phyloP scores from a whole-genome alignment of 345 rosid species.

The Eucalyptus leucophloia region DNA sequence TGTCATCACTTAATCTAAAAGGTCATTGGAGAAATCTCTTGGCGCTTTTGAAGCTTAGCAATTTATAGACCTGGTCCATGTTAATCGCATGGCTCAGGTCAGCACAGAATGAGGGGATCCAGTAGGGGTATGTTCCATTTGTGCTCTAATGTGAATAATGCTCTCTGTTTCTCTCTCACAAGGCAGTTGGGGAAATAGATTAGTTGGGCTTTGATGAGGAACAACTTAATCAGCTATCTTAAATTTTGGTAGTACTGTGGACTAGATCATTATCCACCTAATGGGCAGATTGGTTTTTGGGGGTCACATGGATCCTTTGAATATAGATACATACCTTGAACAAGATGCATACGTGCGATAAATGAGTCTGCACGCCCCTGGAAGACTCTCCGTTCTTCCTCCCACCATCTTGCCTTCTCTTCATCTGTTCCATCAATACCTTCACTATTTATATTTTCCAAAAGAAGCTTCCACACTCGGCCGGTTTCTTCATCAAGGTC shows the following conservation, averaged over 20 bases:
- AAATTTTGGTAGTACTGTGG: neutral
- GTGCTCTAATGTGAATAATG: neutral
- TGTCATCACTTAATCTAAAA: neutral
- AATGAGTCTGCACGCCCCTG: slow-evolving; percentile 77
- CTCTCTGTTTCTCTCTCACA: neutral
- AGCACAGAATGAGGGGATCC: neutral
- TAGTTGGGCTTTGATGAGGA: neutral
- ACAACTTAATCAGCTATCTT: neutral
- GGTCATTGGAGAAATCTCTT: neutral
- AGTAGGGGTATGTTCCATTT: neutral
- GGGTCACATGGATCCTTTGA: neutral
- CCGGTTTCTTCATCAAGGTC: slow-evolving; percentile 79
- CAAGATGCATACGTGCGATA: slow-evolving; percentile 93
- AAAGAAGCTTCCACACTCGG: slow-evolving; percentile 72
- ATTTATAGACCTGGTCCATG: neutral
- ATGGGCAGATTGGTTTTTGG: neutral
- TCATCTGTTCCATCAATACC: slow-evolving; percentile 69
- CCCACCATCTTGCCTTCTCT: slow-evolving; percentile 67
- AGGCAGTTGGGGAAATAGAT: neutral
- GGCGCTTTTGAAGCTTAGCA: neutral
- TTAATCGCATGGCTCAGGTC: neutral
- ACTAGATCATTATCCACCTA: neutral
- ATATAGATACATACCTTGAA: slow-evolving; percentile 56
- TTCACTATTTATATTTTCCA: slow-evolving; percentile 56
- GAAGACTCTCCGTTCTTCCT: slow-evolving; percentile 70